Evolutionary conservation across 345 rosid species (phyloP), one percentile per base, ranked within the genome.

Genomic region (Zanthoxylum bungeanum): DNA sequence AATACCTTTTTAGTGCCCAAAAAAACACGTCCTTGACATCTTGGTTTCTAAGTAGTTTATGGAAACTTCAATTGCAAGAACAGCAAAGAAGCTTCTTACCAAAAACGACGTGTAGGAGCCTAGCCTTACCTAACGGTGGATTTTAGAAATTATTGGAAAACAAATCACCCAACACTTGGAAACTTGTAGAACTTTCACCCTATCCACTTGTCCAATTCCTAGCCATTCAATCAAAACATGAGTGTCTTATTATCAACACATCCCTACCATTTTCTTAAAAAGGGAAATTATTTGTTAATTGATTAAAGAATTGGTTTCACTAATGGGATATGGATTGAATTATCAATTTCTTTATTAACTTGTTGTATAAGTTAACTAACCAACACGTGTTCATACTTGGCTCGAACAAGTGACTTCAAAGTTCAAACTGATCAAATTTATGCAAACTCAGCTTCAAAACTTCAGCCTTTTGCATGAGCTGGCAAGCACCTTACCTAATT

Each of bases 391-490:
- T 21, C 9, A n/a, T n/a, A 5, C 22, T 30, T 56, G 56, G 37
- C n/a, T 25, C 9, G 28, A 69, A 25, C 11, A 8, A n/a, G 27
- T 30, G 66, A 47, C 56, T 70, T 70, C 31, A 59, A 70, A 70
- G 46, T 31, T 70, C 31, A 59, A 70, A 70, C 33, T 31, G 31
- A 59, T 2, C 66, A 40, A 44, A 12, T n/a, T 30, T 27, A 8
- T 40, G 72, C 51, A 10, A 2, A 47, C 8, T 30, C 57, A 47
- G 40, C 37, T 28, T 42, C 24, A 19, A 37, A 9, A 1, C 30
- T 68, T 68, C 40, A 25, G 39, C 39, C 22, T 31, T 19, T 42
- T 59, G 73, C 58, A 59, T 44, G 72, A 68, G 63, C 36, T 70
- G 73, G 65, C 44, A 70, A 40, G 6, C 17, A 44, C 21, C 73